Conservation (phyloP, 1,284 basidiomycete species). For the Stygiomarasmius scandens region DNA sequence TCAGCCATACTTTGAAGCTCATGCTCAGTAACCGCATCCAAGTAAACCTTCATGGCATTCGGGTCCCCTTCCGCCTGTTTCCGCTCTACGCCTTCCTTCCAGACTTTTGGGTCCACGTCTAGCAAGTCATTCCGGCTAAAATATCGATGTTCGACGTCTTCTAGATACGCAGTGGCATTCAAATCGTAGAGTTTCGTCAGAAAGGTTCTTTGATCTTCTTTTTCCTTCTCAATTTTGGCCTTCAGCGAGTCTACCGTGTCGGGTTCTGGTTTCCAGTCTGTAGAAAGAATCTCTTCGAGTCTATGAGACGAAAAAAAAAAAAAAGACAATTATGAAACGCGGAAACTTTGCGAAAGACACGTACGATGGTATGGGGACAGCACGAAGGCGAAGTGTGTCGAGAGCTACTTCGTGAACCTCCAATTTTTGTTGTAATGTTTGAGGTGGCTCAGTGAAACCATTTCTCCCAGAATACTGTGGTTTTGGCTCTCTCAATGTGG, state of each 20-base stretch:
- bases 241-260: not conserved
- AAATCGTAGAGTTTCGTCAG: constrained; percentile 11
- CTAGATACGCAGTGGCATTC: constrained; percentile 5
- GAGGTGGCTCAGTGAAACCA: constrained; percentile 7
- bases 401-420: constrained; percentile 8
- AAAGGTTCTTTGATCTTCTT: not conserved
- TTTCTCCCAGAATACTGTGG: constrained; percentile 2
- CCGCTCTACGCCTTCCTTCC: constrained; percentile 1
- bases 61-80: not conserved
- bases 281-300: not conserved
- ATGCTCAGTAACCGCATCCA: not conserved
- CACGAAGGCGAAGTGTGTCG: not conserved
- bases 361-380: not conserved
- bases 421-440: constrained; percentile 1
- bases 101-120: constrained; percentile 6
- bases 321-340: not conserved
- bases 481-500: not conserved
- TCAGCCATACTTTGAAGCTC: constrained; percentile 8
- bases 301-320: not conserved
- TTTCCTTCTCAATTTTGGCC: constrained; percentile 3
- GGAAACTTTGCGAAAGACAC: not conserved
- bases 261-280: not conserved
- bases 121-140: constrained; percentile 6
- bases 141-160: constrained; percentile 6
- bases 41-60: not conserved